A percentile compares a stretch with the other conserved stretches of the same genome.
phyloP scores from a whole-genome alignment of 108 stramenopile species.

The Fragilaria crotonensis region DNA sequence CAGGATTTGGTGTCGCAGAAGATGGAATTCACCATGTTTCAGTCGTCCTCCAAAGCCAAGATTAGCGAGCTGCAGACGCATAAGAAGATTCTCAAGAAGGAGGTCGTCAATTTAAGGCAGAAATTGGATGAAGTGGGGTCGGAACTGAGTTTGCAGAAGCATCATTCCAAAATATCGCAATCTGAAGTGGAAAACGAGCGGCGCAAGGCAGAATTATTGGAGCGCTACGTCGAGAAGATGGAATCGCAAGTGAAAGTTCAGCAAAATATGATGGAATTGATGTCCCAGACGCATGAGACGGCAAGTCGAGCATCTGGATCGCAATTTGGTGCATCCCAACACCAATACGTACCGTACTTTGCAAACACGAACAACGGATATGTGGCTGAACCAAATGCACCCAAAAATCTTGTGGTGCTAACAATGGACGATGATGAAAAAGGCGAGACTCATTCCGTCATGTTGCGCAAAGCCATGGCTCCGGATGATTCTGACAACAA shows the following conservation, averaged over 20 bases:
- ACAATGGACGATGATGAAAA: background rate
- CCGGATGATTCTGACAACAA: slow-evolving; percentile 50
- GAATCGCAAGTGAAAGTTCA: slow-evolving; percentile 83
- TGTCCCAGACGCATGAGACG: slow-evolving; percentile 24
- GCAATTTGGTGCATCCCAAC: slow-evolving; percentile 26
- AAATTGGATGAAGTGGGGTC: slow-evolving; percentile 61
- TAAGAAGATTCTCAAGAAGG: slow-evolving; percentile 83
- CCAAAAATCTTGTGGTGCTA: background rate
- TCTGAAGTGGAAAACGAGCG: slow-evolving; percentile 49
- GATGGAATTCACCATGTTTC: slow-evolving; percentile 79
- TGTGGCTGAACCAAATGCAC: background rate
- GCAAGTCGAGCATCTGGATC: slow-evolving; percentile 20
- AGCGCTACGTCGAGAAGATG: slow-evolving; percentile 72
- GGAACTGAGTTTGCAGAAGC: slow-evolving; percentile 45
- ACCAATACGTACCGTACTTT: background rate
- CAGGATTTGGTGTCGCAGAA: slow-evolving; percentile 64
- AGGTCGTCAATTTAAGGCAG: slow-evolving; percentile 72
- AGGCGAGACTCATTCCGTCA: slow-evolving; percentile 1
- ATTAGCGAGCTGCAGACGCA: slow-evolving; percentile 60
- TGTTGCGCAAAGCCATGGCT: background rate
- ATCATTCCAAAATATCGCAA: slow-evolving; percentile 44
- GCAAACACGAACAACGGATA: background rate
- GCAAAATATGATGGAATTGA: slow-evolving; percentile 90
- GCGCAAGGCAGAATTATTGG: slow-evolving; percentile 56
- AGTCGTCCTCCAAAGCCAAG: slow-evolving; percentile 63